Conservation (phyloP, 176 grass and related monocot genomes). For the Carex scoparia region DNA sequence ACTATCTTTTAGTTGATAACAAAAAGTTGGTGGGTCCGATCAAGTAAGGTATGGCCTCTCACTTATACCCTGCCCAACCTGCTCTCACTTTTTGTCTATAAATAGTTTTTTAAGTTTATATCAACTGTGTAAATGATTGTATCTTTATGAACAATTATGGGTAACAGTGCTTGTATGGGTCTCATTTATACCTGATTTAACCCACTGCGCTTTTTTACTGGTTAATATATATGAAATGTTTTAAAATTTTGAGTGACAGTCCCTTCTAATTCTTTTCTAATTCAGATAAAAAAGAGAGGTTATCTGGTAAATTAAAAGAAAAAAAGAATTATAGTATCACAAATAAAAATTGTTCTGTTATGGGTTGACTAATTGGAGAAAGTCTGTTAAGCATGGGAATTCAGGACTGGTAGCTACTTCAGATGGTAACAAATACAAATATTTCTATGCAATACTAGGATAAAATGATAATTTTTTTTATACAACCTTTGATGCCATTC, state of each 20-base stretch:
- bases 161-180: constrained; percentile 22
- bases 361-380: background rate
- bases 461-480: background rate
- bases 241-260: background rate
- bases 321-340: background rate
- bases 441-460: background rate
- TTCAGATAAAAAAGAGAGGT: background rate
- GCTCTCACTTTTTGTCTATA: background rate
- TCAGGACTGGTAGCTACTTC: background rate
- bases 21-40: constrained; percentile 2
- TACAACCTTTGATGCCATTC: background rate
- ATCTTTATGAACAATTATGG: constrained; percentile 11
- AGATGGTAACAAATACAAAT: background rate
- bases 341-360: background rate
- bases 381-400: background rate
- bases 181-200: background rate
- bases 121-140: background rate
- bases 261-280: background rate
- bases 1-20: background rate
- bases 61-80: background rate
- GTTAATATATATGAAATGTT: background rate
- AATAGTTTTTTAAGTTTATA: background rate
- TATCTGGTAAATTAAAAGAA: background rate
- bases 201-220: background rate
- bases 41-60: constrained; percentile 1